Percentiles rank a stretch among this genome's conserved stretches.
These are phyloP conservation scores for Westerdykella ornata DNA, from an alignment of 2,329 filamentous ascomycete species.

Conservation along the genomic window DNA sequence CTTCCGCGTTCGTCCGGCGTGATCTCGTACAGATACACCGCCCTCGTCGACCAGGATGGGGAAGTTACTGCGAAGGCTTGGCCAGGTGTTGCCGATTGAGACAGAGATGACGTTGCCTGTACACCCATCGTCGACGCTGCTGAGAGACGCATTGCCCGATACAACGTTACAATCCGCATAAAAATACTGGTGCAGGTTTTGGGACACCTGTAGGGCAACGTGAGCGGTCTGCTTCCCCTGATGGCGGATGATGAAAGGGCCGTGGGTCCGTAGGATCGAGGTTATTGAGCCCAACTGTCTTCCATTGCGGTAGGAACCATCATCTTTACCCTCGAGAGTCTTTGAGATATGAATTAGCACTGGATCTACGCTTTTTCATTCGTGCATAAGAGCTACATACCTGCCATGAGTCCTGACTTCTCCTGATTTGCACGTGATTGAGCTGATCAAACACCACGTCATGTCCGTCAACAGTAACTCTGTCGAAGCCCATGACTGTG, in stretches of 20 bases:
- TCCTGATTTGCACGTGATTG: background rate
- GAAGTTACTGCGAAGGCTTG: slow-evolving; percentile 15
- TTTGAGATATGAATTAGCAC: background rate
- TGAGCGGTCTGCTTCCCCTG: slow-evolving; percentile 22
- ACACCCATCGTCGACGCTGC: background rate
- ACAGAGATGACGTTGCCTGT: slow-evolving; percentile 45
- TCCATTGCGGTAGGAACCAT: slow-evolving; percentile 35
- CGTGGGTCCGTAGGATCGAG: slow-evolving; percentile 47
- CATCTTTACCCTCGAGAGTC: background rate
- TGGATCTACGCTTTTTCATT: background rate
- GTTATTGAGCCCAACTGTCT: slow-evolving; percentile 49
- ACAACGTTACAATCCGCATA: slow-evolving; percentile 46
- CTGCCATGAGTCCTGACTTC: slow-evolving; percentile 5
- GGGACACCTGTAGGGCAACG: slow-evolving; percentile 49
- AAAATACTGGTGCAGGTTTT: slow-evolving; percentile 55
- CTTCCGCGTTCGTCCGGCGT: slow-evolving; percentile 13
- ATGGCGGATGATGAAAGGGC: slow-evolving; percentile 41
- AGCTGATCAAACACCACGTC: slow-evolving; percentile 7
- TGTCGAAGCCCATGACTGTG: slow-evolving; percentile 8
- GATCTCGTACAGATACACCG: slow-evolving; percentile 18
- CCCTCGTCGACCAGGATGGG: slow-evolving; percentile 23
- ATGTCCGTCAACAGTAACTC: slow-evolving; percentile 20
- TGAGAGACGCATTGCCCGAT: slow-evolving; percentile 1
- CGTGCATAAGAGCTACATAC: slow-evolving; percentile 5
- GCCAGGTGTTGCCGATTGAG: slow-evolving; percentile 24